Evolutionary conservation across 805 yeast genomes (phyloP), one percentile per base, ranked within the genome.

Genomic region (Starmerella floricola): DNA sequence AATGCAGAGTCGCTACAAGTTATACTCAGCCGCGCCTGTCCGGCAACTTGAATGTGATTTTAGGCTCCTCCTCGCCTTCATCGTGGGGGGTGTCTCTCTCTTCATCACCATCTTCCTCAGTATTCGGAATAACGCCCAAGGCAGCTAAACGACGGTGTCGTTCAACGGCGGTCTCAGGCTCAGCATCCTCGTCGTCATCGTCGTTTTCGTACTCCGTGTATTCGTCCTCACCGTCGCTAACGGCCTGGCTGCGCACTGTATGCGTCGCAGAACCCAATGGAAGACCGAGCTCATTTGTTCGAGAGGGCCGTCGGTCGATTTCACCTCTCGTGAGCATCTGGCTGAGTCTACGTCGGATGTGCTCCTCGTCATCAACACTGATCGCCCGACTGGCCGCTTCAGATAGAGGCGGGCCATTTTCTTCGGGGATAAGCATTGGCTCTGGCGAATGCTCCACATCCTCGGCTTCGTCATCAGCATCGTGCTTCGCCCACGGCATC

Each of bases 91-190:
- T 38, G 16, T 4, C 32, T 11, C 30, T 41, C 30, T n/a, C 30
- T 16, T 47, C 55, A 8, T 39, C 44, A 15, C 53, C 57, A 12
- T 47, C 57, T 8, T 41, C 51, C 16, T 53, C 58, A 6, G 47
- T 56, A 10, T 49, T 49, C 3, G 40, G 31, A 8, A 35, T 48
- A 29, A 63, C 39, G 34, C 59, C 66, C 46, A 55, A 46, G 29
- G 58, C 68, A 5, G 68, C 64, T 31, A 80, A 58, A 45, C 87
- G 67, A 52, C 87, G 70, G 31, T 66, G 64, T 43, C 73, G 69
- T 57, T 80, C 87, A 19, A 76, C 73, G n/a, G 67, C 78, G 0
- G 85, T 78, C 56, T 79, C 87, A 3, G 59, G 61, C 10, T 54
- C 66, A 12, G 54, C 61, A 8, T 53, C 60, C 3, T 56, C 60